phyloP scores from a whole-genome alignment of 768 basidiomycete species.

The Thelephora aurantiotincta region DNA sequence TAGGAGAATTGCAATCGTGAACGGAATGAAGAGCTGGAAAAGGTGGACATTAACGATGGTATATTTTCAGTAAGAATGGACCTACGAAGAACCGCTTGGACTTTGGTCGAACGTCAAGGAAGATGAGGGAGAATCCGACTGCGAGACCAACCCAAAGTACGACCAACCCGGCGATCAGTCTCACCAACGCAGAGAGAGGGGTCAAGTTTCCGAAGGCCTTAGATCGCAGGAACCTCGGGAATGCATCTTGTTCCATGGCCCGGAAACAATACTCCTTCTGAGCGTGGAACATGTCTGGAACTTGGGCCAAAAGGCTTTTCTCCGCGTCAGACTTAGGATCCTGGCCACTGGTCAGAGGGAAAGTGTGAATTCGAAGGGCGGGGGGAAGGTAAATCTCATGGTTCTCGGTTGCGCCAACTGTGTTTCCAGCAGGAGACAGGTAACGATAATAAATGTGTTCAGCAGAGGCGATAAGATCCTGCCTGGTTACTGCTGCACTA shows the following conservation, averaged over 20 bases:
- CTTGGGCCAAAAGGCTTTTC: slow-evolving; percentile 65
- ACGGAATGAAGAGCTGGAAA: slow-evolving; percentile 83
- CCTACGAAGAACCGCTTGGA: slow-evolving; percentile 90
- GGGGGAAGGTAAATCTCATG: slow-evolving; percentile 98
- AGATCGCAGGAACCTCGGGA: slow-evolving; percentile 84
- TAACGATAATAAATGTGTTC: slow-evolving; percentile 95
- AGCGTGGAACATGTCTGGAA: slow-evolving; percentile 92
- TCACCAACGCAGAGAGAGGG: slow-evolving; percentile 74
- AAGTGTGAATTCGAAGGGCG: slow-evolving; percentile 78
- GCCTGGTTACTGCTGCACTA: slow-evolving; percentile 77
- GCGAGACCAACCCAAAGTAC: slow-evolving; percentile 93
- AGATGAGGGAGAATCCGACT: slow-evolving; percentile 80
- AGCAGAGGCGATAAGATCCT: slow-evolving; percentile 83
- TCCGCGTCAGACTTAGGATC: slow-evolving; percentile 63
- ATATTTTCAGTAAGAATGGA: slow-evolving; percentile 11
- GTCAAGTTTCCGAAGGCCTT: slow-evolving; percentile 99
- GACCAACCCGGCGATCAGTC: slow-evolving; percentile 75
- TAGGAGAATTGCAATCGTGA: slow-evolving; percentile 77
- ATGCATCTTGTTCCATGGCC: slow-evolving; percentile 91
- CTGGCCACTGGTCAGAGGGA: slow-evolving; percentile 66
- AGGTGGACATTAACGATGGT: background rate
- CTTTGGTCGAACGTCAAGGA: slow-evolving; percentile 87
- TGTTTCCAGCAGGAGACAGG: slow-evolving; percentile 68
- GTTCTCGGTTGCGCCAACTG: slow-evolving; percentile 70
- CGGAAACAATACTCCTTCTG: slow-evolving; percentile 97